Evolutionary conservation across 768 basidiomycete genomes (phyloP).

Genomic region (Mycena epipterygia): DNA sequence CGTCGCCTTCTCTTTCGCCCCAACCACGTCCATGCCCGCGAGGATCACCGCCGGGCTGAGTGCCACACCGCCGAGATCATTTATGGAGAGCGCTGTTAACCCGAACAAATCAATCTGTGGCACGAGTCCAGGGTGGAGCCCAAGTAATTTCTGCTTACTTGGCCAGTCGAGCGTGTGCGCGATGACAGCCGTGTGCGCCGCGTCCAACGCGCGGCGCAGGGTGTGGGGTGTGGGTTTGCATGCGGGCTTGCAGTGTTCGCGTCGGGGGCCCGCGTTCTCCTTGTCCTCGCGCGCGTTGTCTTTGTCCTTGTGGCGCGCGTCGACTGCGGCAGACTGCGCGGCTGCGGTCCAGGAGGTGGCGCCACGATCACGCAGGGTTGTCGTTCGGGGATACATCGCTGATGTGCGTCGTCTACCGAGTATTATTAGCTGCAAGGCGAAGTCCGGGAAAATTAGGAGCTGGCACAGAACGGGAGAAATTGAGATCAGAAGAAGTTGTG

Average conservation of each 20-base stretch:
- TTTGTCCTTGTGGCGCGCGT: too few relatives aligned
- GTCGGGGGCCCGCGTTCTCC: slow-evolving; percentile 2
- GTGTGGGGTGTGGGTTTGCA: not conserved
- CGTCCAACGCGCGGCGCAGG: slow-evolving; percentile 33
- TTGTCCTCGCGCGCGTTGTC: not conserved
- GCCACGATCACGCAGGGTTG: not conserved
- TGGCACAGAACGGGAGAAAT: slow-evolving; percentile 23
- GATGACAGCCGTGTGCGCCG: slow-evolving; percentile 51
- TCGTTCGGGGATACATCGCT: slow-evolving; percentile 25
- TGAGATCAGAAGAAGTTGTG: slow-evolving; percentile 27
- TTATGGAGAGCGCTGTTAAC: slow-evolving; percentile 42
- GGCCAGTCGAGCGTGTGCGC: slow-evolving; percentile 60
- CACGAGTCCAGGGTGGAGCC: not conserved
- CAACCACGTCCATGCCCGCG: slow-evolving; percentile 31
- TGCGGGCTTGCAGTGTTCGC: not conserved
- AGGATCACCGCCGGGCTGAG: slow-evolving; percentile 51
- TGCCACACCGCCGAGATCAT: slow-evolving; percentile 48
- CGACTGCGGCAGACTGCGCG: slow-evolving; percentile 5
- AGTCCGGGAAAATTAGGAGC: slow-evolving; percentile 4
- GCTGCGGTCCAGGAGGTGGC: not conserved
- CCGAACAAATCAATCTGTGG: not conserved
- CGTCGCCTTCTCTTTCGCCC: slow-evolving; percentile 38
- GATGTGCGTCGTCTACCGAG: not conserved
- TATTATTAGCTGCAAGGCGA: slow-evolving; percentile 27
- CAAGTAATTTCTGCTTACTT: slow-evolving; percentile 48